Evolutionary conservation across 768 basidiomycete species (phyloP), one percentile per base, ranked within the genome.

Genomic region (Arthromyces matolae): DNA sequence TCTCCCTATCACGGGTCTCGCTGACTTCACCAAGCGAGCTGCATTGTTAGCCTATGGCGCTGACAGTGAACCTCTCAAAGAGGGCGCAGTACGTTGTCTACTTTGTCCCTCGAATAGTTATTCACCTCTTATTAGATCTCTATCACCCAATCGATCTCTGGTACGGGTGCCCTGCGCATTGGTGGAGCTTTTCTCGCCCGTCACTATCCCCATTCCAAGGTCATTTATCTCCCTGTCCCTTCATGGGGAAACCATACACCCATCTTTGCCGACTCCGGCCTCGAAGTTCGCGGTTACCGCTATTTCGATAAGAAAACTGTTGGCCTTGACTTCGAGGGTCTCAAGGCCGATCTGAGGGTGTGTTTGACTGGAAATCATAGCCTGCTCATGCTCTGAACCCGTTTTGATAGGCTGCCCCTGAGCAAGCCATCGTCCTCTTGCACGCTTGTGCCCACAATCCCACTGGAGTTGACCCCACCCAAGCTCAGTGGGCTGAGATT

Each of bases 361-460:
- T 28, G 79, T 57, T 33, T 12, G 28, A 16, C 10, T 25, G 3
- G 41, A 18, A 16, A n/a, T 22, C 22, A 40, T 5, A 22, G 18
- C 41, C 33, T 35, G 6, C 13, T 29, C 38, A 33, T 5, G 28
- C 18, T 37, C 18, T 51, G 40, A 40, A 51, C 43, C 50, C 41
- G 27, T 48, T 29, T 34, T 37, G 44, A 71, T 54, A 73, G 85
- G 80, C 72, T 51, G 86, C 84, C 42, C 86, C 92, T 3, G 83
- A 87, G 60, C 74, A 81, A 47, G 81, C 93, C 28, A 81, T 95
- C 53, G 88, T 98, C 12, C 78, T 97, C 50, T 73, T 99, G 16
- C 95, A 98, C 60, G 95, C 95, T 3, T 98, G 96, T 69, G 96
- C 95, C 22, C 93, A 98, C 78, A 99, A 99, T 71, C 95, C 95